Evolutionary conservation across 2,329 filamentous ascomycete genomes (phyloP), one percentile per base, ranked within the genome.

Genomic region (Alternaria panax): DNA sequence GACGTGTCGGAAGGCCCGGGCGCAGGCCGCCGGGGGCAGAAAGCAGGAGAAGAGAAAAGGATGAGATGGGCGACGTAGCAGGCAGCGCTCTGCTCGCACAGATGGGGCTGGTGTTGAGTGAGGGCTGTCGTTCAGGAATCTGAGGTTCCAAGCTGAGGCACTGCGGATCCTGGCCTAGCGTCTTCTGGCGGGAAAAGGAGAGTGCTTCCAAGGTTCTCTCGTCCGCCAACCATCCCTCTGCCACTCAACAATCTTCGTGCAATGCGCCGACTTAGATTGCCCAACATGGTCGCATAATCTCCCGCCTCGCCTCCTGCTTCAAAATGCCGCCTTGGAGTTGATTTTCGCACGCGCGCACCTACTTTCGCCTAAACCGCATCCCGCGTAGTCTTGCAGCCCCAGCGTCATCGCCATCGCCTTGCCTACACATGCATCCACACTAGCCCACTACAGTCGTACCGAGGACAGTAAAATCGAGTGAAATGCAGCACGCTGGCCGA

Each of bases 401-500:
- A 52, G 64, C 72, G 69, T 75, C 72, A 75, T 75, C 62, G 65
- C 60, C 8, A 63, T 59, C 60, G 51, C 54, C 50, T 47, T 54
- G 42, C 55, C 41, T 51, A 24, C 38, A 50, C 42, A 46, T 47
- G 51, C 51, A 42, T 18, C 28, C 36, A 54, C 55, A 43, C 55
- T 58, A 58, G 55, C 45, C 28, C 54, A 57, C 57, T 41, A 42
- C 47, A 36, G 24, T 54, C 20, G 30, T 27, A 45, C 41, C n/a
- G 38, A 45, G 27, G 18, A 20, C 24, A n/a, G 27, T 9, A 34
- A 22, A 22, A 2, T 7, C 11, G 36, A 40, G n/a, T 38, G 4
- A 5, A 20, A 6, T 9, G 34, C 18, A 22, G 11, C 9, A 12
- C 18, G 9, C 12, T 9, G 18, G 22, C 9, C 5, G 18, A 14